These are phyloP conservation scores for Aspergillus alliaceus DNA, from an alignment of 2,329 filamentous ascomycete species.

Conservation along the genomic window DNA sequence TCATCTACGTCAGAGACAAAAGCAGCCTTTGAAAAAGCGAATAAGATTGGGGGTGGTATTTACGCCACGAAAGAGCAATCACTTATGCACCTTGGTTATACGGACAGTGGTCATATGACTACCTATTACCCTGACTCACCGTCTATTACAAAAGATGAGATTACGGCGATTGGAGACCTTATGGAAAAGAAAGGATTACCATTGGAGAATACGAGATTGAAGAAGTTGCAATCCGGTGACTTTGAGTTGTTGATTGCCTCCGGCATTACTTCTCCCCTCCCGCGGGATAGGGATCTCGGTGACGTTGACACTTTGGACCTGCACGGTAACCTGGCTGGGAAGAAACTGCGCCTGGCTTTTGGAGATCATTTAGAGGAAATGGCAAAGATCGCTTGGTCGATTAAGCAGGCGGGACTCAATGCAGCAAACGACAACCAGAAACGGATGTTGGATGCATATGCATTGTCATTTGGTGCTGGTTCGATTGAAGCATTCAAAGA, in stretches of 20 bases:
- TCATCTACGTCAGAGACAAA: constrained; percentile 59
- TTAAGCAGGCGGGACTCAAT: constrained; percentile 67
- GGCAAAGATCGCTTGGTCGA: constrained; percentile 64
- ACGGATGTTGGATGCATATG: constrained; percentile 72
- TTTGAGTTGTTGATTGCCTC: constrained; percentile 77
- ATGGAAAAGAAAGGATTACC: constrained; percentile 71
- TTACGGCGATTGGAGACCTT: constrained; percentile 69
- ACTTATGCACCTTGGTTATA: constrained; percentile 74
- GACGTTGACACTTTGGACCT: constrained; percentile 63
- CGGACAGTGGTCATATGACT: constrained; percentile 73
- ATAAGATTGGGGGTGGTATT: constrained; percentile 60
- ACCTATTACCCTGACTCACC: constrained; percentile 79
- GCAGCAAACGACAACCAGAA: constrained; percentile 73
- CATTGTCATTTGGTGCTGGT: constrained; percentile 71
- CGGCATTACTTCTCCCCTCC: constrained; percentile 59
- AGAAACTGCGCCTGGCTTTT: constrained; percentile 69
- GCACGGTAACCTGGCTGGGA: constrained; percentile 62
- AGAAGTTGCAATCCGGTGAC: constrained; percentile 62
- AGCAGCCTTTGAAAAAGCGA: constrained; percentile 66
- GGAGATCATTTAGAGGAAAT: constrained; percentile 75
- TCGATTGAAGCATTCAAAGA: constrained; percentile 78
- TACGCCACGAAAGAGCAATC: constrained; percentile 66
- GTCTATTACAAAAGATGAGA: constrained; percentile 72
- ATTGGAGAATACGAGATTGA: constrained; percentile 72
- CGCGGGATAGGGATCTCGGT: constrained; percentile 66